Base-by-base conservation (phyloP, 148 eudicot genomes). In the Agrostemma githago region DNA sequence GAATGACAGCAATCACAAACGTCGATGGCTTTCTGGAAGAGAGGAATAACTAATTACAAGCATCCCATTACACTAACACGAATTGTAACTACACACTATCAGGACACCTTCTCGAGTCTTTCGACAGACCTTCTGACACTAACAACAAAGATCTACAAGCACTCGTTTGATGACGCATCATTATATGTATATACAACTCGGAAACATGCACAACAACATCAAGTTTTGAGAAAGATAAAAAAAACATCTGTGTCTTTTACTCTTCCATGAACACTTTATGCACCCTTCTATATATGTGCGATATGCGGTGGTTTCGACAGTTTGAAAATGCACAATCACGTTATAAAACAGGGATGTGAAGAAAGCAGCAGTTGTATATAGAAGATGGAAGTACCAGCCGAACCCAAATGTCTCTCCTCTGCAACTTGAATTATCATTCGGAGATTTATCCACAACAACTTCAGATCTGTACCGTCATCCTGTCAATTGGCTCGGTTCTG, bases 401-500 rank as follows among this genome's bases (percentile, higher is more conserved):
- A 79, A 67, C 48, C 70, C 78, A 74, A 75, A 69, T 26, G 82
- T 74, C n/a, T 70, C n/a, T 64, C 72, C n/a, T 64, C 72, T 64
- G 72, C 37, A 56, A 79, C 57, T 54, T 11, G 72, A 59, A 72
- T 39, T 43, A 71, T 72, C 78, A n/a, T 71, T 59, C 60, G 72
- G 65, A 80, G 79, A 70, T 76, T 80, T 76, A 80, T 76, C 72
- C 76, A 76, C 40, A 73, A 69, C 34, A 75, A 57, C 41, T 9
- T 70, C 66, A 71, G 46, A 43, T 38, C 54, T 53, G 54, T 46
- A 71, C 46, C 78, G 80, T 79, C 65, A 82, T 78, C 70, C 78
- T 71, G 48, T 83, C 85, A 8, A 86, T 83, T 16, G 86, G 85
- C 77, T 88, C 83, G 3, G 88, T 78, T 73, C 79, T 76, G 72